Percentiles rank a stretch among this genome's conserved stretches.
These are phyloP conservation scores for Xylaria sp. DNA, from an alignment of 2,329 filamentous ascomycete species.

Conservation along the genomic window DNA sequence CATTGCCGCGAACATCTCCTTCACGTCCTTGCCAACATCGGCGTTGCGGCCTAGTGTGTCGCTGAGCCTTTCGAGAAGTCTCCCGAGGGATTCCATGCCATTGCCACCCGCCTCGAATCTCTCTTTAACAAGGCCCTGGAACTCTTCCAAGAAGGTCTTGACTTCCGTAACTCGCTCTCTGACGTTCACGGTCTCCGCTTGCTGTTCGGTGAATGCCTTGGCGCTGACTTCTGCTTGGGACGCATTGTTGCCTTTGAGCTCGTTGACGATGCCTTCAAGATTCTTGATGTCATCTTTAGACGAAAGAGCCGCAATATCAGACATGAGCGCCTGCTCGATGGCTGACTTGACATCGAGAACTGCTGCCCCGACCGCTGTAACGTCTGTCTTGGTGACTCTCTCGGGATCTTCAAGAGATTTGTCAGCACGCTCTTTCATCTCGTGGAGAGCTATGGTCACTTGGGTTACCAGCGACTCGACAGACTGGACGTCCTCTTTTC, in stretches of 20 bases:
- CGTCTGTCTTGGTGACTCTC: slow-evolving; percentile 76
- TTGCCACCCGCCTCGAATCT: slow-evolving; percentile 77
- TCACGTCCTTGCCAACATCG: slow-evolving; percentile 63
- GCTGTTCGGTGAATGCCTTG: slow-evolving; percentile 81
- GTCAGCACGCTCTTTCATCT: slow-evolving; percentile 63
- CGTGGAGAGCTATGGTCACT: slow-evolving; percentile 74
- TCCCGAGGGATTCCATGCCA: slow-evolving; percentile 73
- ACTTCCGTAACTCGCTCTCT: slow-evolving; percentile 79
- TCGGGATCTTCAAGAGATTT: slow-evolving; percentile 60
- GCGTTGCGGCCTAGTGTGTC: slow-evolving; percentile 64
- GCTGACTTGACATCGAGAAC: slow-evolving; percentile 84
- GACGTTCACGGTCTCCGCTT: slow-evolving; percentile 79
- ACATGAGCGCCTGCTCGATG: slow-evolving; percentile 72
- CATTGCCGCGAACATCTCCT: slow-evolving; percentile 74
- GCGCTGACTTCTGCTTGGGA: slow-evolving; percentile 72
- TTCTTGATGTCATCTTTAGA: slow-evolving; percentile 76
- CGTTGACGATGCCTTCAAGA: slow-evolving; percentile 70
- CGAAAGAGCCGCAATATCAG: slow-evolving; percentile 71
- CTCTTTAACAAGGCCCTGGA: slow-evolving; percentile 74
- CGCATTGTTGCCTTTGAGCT: slow-evolving; percentile 70
- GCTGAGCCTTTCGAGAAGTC: slow-evolving; percentile 67
- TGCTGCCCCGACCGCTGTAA: slow-evolving; percentile 78
- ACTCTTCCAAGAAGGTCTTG: slow-evolving; percentile 74
- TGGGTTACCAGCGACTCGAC: slow-evolving; percentile 81
- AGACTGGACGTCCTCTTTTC: slow-evolving; percentile 76